Conservation (phyloP, 2,329 filamentous ascomycete species). For the Emergomyces orientalis region DNA sequence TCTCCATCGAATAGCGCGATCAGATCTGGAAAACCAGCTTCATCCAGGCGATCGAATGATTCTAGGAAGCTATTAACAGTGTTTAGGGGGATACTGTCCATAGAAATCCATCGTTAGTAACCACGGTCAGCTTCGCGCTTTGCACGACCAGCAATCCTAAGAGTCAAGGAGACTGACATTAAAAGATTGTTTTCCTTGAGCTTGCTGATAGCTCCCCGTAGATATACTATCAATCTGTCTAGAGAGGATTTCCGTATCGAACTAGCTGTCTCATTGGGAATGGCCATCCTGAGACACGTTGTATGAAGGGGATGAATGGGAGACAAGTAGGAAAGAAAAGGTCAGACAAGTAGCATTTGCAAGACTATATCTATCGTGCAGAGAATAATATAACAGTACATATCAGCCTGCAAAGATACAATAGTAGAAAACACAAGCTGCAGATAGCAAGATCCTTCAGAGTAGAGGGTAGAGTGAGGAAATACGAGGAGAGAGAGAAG, state of each 20-base stretch:
- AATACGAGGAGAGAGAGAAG: not conserved
- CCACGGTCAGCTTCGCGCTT: not conserved
- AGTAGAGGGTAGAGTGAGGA: not conserved
- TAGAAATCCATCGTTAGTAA: not conserved
- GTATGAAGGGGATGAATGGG: not conserved
- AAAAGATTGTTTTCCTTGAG: constrained; percentile 7
- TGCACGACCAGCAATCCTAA: not conserved
- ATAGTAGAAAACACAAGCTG: not conserved
- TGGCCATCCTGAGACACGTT: not conserved
- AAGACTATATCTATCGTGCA: not conserved
- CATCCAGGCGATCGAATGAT: constrained; percentile 5
- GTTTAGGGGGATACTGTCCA: constrained; percentile 11
- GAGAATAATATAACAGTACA: not conserved
- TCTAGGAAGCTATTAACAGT: constrained; percentile 9
- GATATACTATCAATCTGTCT: constrained; percentile 6
- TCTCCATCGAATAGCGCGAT: constrained; percentile 12
- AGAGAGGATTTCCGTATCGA: not conserved
- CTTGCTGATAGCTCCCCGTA: constrained; percentile 4
- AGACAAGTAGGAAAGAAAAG: not conserved
- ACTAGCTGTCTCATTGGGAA: not conserved
- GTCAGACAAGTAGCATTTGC: not conserved
- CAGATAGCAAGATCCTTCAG: not conserved
- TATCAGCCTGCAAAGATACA: not conserved
- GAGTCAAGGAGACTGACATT: constrained; percentile 9
- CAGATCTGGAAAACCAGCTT: constrained; percentile 8